phyloP scores from a whole-genome alignment of 1,139 yeast species.

The Blastobotrys raffinosifermentans region DNA sequence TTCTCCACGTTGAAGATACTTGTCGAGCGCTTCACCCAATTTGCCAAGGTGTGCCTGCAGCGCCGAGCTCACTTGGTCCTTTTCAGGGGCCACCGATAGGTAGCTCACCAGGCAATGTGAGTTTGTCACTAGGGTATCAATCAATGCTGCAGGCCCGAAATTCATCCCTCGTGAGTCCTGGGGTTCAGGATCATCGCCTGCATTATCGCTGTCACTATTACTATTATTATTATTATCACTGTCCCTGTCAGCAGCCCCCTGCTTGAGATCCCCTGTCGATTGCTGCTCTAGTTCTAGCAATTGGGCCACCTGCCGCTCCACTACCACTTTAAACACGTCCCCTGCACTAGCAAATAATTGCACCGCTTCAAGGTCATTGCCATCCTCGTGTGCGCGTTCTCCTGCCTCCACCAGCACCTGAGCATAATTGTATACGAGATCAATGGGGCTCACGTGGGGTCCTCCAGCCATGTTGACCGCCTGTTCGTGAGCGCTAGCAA shows the following conservation, averaged over 20 bases:
- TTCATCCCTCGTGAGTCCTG: constrained; percentile 1
- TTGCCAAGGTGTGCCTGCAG: background rate
- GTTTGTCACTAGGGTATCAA: constrained; percentile 11
- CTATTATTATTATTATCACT: no score
- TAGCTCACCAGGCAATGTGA: constrained; percentile 5
- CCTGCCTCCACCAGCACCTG: constrained; percentile 27
- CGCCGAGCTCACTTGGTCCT: background rate
- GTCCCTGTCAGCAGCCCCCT: no score
- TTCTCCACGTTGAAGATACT: background rate
- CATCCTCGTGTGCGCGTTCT: background rate
- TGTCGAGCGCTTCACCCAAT: background rate
- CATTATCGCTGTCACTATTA: no score
- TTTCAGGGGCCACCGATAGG: background rate
- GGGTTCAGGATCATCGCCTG: no score
- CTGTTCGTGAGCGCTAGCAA: constrained; percentile 16
- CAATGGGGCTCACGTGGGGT: constrained; percentile 14
- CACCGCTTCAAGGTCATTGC: constrained; percentile 20
- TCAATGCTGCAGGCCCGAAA: constrained; percentile 5
- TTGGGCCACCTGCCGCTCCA: constrained; percentile 18
- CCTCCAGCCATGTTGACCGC: constrained; percentile 14
- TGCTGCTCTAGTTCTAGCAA: constrained; percentile 9
- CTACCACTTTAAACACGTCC: constrained; percentile 18
- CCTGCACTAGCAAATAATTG: constrained; percentile 16
- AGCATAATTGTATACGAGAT: constrained; percentile 25
- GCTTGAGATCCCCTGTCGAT: constrained; percentile 1